Conservation (phyloP, 2,329 filamentous ascomycete species). For the Cladorrhinum sp. region DNA sequence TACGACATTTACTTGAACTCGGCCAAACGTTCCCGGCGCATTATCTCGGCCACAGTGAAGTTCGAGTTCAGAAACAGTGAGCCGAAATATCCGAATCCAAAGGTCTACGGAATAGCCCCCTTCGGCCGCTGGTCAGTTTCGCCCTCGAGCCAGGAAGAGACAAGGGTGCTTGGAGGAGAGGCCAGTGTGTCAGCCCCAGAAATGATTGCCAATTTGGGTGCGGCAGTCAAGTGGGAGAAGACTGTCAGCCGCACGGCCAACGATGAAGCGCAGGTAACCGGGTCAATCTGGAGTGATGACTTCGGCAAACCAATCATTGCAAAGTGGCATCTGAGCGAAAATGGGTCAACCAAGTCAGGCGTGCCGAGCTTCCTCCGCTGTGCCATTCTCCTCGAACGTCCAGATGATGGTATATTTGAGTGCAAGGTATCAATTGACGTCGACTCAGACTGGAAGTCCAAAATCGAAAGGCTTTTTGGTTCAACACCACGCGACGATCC, state of each 20-base stretch:
- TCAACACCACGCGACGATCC: constrained; percentile 13
- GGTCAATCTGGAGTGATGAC: constrained; percentile 4
- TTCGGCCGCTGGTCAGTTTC: background rate
- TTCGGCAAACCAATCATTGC: constrained; percentile 4
- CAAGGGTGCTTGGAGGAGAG: background rate
- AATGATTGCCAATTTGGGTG: constrained; percentile 6
- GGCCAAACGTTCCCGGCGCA: constrained; percentile 3
- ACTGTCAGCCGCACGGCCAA: background rate
- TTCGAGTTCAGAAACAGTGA: constrained; percentile 35
- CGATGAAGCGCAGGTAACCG: constrained; percentile 15
- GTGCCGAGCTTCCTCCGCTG: constrained; percentile 12
- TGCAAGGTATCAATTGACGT: constrained; percentile 28
- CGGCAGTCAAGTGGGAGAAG: constrained; percentile 9
- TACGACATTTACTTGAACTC: constrained; percentile 11
- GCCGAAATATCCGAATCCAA: constrained; percentile 21
- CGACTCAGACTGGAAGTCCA: constrained; percentile 17
- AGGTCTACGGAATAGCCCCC: constrained; percentile 7
- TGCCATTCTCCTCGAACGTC: constrained; percentile 33
- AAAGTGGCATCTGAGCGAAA: constrained; percentile 12
- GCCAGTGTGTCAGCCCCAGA: background rate
- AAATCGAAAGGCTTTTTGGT: constrained; percentile 1
- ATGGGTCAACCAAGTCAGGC: constrained; percentile 12
- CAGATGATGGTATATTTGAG: constrained; percentile 43
- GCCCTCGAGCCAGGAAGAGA: constrained; percentile 8
- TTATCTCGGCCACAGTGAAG: constrained; percentile 11